Evolutionary conservation across 805 yeast species (phyloP).

Genomic region (Candida quercuum): DNA sequence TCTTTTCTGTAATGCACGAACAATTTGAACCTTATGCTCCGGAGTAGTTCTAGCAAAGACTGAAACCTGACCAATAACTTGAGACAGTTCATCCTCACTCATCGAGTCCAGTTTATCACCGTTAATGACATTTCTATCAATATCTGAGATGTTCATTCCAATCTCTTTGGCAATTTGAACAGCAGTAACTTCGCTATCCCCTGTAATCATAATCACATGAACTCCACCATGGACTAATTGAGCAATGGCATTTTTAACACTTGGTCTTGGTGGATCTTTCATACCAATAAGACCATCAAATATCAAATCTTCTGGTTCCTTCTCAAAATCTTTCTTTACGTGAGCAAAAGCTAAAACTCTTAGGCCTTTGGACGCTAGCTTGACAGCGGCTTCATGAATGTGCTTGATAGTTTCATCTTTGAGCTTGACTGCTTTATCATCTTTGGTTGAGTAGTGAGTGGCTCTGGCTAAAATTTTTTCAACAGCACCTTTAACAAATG

Average conservation of each 20-base stretch:
- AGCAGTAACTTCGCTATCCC: slow-evolving; percentile 88
- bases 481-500: slow-evolving; percentile 86
- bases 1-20: slow-evolving; percentile 80
- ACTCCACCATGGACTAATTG: slow-evolving; percentile 87
- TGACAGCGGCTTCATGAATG: slow-evolving; percentile 54
- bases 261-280: slow-evolving; percentile 97
- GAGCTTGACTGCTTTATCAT: slow-evolving; percentile 56
- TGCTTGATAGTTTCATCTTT: slow-evolving; percentile 41
- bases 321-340: slow-evolving; percentile 32
- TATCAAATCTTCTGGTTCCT: slow-evolving; percentile 52
- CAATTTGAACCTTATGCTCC: slow-evolving; percentile 86
- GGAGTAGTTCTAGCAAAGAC: slow-evolving; percentile 95
- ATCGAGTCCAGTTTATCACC: slow-evolving; percentile 80
- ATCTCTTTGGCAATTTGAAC: slow-evolving; percentile 79
- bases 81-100: slow-evolving; percentile 66
- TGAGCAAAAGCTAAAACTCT: slow-evolving; percentile 81
- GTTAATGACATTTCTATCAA: slow-evolving; percentile 64
- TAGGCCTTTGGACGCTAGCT: slow-evolving; percentile 76
- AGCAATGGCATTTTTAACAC: slow-evolving; percentile 71
- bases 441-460: slow-evolving; percentile 49
- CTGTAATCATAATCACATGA: slow-evolving; percentile 97
- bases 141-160: slow-evolving; percentile 75
- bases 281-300: slow-evolving; percentile 89
- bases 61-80: slow-evolving; percentile 74
- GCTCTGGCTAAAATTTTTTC: slow-evolving; percentile 67